Evolutionary conservation across 768 basidiomycete species (phyloP).

Genomic region (Cubamyces lactineus): DNA sequence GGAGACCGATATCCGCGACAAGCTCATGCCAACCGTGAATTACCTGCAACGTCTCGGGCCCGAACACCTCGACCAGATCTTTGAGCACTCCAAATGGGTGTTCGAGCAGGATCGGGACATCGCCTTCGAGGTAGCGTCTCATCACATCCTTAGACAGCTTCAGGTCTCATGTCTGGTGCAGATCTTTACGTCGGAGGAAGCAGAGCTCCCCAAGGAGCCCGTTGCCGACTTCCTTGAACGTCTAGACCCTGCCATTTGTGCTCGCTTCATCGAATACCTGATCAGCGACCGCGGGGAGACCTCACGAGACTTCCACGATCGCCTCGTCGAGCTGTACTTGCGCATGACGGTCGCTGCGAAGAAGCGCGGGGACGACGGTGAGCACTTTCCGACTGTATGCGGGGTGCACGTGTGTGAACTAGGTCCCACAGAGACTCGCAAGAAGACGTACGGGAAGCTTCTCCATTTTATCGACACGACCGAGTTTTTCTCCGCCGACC

Average conservation of each 20-base stretch:
- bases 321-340: slow-evolving; percentile 86
- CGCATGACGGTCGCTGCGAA: slow-evolving; percentile 63
- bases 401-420: neutral
- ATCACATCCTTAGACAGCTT: neutral
- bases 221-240: slow-evolving; percentile 81
- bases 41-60: slow-evolving; percentile 92
- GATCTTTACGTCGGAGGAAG: slow-evolving; percentile 97
- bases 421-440: slow-evolving; percentile 44
- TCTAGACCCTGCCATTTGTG: slow-evolving; percentile 68
- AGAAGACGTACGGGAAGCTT: slow-evolving; percentile 66
- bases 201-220: slow-evolving; percentile 77
- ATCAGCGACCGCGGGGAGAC: slow-evolving; percentile 75
- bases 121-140: slow-evolving; percentile 67
- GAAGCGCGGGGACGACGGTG: slow-evolving; percentile 62
- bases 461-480: slow-evolving; percentile 77
- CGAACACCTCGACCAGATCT: slow-evolving; percentile 79
- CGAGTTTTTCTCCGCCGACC: slow-evolving; percentile 70
- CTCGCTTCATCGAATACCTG: slow-evolving; percentile 83
- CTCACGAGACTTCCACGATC: slow-evolving; percentile 76
- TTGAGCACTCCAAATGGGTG: slow-evolving; percentile 83
- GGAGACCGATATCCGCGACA: slow-evolving; percentile 77
- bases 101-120: slow-evolving; percentile 73
- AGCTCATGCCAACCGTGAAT: slow-evolving; percentile 78
- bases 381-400: slow-evolving; percentile 17
- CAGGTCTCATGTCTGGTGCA: slow-evolving; percentile 35